Conservation (phyloP, 495 filamentous ascomycete genomes). For the Jackrogersella multiformis region DNA sequence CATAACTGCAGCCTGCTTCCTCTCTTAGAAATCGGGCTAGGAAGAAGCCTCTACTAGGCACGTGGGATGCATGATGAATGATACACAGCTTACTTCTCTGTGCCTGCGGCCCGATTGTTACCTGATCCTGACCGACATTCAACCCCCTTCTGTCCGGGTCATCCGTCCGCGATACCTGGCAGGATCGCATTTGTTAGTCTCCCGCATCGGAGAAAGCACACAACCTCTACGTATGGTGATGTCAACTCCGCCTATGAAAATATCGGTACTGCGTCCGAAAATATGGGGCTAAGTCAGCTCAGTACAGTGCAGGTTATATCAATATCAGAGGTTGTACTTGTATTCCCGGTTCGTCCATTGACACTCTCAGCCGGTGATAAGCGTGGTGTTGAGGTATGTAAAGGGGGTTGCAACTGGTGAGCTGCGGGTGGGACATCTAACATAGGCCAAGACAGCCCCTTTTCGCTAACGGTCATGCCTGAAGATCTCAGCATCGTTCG, state of each 20-base stretch:
- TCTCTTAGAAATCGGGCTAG: slow-evolving; percentile 7
- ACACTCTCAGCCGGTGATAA: slow-evolving; percentile 30
- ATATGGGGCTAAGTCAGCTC: slow-evolving; percentile 13
- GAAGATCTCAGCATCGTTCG: slow-evolving; percentile 28
- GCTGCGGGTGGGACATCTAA: slow-evolving; percentile 27
- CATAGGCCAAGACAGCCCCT: slow-evolving; percentile 8
- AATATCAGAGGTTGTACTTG: slow-evolving; percentile 9
- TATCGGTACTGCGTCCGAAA: neutral
- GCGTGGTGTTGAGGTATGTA: slow-evolving; percentile 18
- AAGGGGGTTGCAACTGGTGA: slow-evolving; percentile 38
- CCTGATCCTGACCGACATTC: slow-evolving; percentile 34
- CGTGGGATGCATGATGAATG: slow-evolving; percentile 18
- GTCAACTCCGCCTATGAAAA: slow-evolving; percentile 8
- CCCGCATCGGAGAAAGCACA: slow-evolving; percentile 16
- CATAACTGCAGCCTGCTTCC: slow-evolving; percentile 4
- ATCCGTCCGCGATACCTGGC: slow-evolving; percentile 20
- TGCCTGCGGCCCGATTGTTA: slow-evolving; percentile 37
- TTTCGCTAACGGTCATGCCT: slow-evolving; percentile 10
- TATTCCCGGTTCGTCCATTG: slow-evolving; percentile 1
- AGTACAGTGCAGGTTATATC: slow-evolving; percentile 2
- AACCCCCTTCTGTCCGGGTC: slow-evolving; percentile 6
- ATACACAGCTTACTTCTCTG: slow-evolving; percentile 6
- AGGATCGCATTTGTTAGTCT: slow-evolving; percentile 8
- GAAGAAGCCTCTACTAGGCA: neutral
- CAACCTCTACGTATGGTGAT: slow-evolving; percentile 19